Percentiles rank a stretch among this genome's conserved stretches.
These are phyloP conservation scores for Pseudomassariella vexata DNA, from an alignment of 2,329 filamentous ascomycete genomes.

Conservation along the genomic window DNA sequence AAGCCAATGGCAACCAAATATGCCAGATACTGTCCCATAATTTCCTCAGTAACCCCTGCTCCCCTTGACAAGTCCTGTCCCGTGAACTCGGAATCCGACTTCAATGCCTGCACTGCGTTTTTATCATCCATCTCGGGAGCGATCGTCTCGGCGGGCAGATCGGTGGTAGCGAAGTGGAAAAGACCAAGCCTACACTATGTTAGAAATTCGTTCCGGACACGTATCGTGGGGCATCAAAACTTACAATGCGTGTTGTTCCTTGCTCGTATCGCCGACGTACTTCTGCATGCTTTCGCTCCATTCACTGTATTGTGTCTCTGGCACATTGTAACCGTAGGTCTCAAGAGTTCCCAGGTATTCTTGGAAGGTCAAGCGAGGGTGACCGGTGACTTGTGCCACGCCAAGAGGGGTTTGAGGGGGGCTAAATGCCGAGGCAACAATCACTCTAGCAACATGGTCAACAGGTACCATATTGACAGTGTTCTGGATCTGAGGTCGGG, in stretches of 20 bases:
- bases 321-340: constrained; percentile 66
- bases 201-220: too few relatives aligned
- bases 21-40: constrained; percentile 57
- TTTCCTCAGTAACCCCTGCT: constrained; percentile 52
- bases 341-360: constrained; percentile 67
- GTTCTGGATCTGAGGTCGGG: constrained; percentile 73
- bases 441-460: constrained; percentile 73
- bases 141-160: constrained; percentile 63
- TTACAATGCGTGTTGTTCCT: constrained; percentile 66
- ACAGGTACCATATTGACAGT: constrained; percentile 88
- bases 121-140: constrained; percentile 70
- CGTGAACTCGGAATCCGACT: constrained; percentile 55
- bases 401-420: constrained; percentile 42
- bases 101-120: constrained; percentile 61
- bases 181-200: too few relatives aligned
- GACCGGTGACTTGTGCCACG: constrained; percentile 74
- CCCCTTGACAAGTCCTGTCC: constrained; percentile 50
- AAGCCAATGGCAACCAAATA: constrained; percentile 57
- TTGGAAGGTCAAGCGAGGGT: constrained; percentile 73
- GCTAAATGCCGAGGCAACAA: constrained; percentile 67
- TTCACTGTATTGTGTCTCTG: constrained; percentile 58
- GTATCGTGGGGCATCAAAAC: too few relatives aligned
- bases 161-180: constrained; percentile 65
- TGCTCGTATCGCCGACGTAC: constrained; percentile 57
- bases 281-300: constrained; percentile 65